These are phyloP conservation scores for Vanilla planifolia DNA, from an alignment of 106 monocot genomes.

Conservation along the genomic window DNA sequence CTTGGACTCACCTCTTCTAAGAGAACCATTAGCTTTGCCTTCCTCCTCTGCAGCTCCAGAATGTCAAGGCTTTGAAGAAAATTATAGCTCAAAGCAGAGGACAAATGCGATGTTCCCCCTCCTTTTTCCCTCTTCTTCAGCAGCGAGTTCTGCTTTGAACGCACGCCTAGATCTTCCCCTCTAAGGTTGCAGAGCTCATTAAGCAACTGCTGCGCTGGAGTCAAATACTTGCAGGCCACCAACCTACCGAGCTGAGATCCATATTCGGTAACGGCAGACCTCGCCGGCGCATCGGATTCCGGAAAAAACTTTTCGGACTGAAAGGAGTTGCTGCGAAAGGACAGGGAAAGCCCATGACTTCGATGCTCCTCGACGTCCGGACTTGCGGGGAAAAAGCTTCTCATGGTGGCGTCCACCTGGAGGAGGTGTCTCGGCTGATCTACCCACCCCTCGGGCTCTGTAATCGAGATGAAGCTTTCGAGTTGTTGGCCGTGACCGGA, in stretches of 20 bases:
- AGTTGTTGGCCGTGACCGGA: too few species aligned
- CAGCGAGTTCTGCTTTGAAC: not conserved
- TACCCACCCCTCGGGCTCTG: not conserved
- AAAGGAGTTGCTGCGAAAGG: not conserved
- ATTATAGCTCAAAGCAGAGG: not conserved
- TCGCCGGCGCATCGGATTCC: too few species aligned
- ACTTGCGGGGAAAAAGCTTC: not conserved
- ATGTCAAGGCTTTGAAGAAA: constrained; percentile 5
- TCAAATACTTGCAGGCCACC: not conserved
- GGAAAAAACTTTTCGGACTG: not conserved
- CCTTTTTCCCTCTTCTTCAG: not conserved
- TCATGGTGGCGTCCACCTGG: not conserved
- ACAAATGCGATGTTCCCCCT: not conserved
- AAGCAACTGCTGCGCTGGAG: constrained; percentile 1
- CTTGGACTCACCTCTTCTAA: constrained; percentile 16
- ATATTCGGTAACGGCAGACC: not conserved
- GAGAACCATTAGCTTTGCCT: constrained; percentile 11
- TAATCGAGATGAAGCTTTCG: not conserved
- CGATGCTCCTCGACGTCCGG: too few species aligned
- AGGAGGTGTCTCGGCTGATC: not conserved
- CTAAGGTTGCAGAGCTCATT: not conserved
- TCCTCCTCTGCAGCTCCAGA: constrained; percentile 15
- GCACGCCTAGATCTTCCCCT: not conserved
- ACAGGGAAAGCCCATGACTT: not conserved
- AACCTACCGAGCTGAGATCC: not conserved